Evolutionary conservation across 2,329 filamentous ascomycete genomes (phyloP).

Genomic region (Fusarium buxicola): DNA sequence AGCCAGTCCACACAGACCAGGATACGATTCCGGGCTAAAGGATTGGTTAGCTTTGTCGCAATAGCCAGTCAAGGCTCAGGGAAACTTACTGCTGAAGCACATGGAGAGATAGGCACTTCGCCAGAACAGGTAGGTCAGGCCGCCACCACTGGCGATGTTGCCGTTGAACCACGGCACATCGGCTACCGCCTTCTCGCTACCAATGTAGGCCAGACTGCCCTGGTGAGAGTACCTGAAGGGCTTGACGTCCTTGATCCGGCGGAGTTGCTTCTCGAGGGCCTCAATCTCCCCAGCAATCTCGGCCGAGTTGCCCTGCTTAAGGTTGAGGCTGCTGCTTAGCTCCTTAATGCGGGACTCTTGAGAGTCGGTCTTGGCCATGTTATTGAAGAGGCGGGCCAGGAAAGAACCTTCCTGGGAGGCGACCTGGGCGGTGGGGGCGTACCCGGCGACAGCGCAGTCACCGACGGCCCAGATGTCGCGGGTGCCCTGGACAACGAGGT

Average conservation of each 20-base stretch:
- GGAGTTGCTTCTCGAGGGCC: slow-evolving; percentile 84
- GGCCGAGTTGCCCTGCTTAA: slow-evolving; percentile 73
- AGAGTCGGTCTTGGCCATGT: slow-evolving; percentile 93
- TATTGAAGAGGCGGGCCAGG: slow-evolving; percentile 96
- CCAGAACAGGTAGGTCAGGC: slow-evolving; percentile 98
- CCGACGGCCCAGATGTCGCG: slow-evolving; percentile 98
- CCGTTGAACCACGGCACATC: slow-evolving; percentile 98
- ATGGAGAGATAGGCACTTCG: slow-evolving; percentile 97
- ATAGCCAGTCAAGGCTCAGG: not conserved
- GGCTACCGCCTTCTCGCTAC: slow-evolving; percentile 96
- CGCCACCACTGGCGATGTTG: slow-evolving; percentile 93
- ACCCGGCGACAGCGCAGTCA: slow-evolving; percentile 97
- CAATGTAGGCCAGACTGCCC: slow-evolving; percentile 96
- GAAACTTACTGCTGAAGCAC: slow-evolving; percentile 96
- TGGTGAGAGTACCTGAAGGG: slow-evolving; percentile 99
- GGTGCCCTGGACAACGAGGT: slow-evolving; percentile 95
- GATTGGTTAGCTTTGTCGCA: slow-evolving; percentile 33
- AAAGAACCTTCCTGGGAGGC: slow-evolving; percentile 96
- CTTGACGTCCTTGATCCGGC: slow-evolving; percentile 92
- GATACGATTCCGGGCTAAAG: slow-evolving; percentile 87
- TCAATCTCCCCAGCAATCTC: slow-evolving; percentile 81
- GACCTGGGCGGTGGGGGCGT: slow-evolving; percentile 97
- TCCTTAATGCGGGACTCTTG: slow-evolving; percentile 81
- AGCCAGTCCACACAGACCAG: slow-evolving; percentile 95
- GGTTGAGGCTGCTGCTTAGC: slow-evolving; percentile 72